Percentiles rank a stretch among this genome's conserved stretches.
These are phyloP conservation scores for Quercus berberidifolia DNA, from an alignment of 306 rosid species.

Conservation along the genomic window DNA sequence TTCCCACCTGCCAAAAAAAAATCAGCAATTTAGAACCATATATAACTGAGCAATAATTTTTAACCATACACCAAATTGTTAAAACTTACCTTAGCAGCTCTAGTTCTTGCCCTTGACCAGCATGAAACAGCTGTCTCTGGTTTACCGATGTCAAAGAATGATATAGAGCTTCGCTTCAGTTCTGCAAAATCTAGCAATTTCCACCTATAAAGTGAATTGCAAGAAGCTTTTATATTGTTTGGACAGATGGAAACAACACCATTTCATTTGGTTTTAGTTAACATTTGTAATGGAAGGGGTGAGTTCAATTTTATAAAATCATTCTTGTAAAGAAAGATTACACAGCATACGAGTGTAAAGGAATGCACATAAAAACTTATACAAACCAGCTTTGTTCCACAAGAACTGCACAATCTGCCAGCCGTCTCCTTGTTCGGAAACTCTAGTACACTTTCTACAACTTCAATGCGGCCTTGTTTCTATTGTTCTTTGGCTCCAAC, in stretches of 20 bases:
- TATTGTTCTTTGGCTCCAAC: conserved; percentile 11
- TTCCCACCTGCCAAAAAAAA: conserved; percentile 55
- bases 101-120: conserved; percentile 78
- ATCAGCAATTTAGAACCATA: conserved; percentile 16
- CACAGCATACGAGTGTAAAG: not conserved
- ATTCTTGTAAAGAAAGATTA: not conserved
- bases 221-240: not conserved
- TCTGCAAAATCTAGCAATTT: conserved; percentile 79
- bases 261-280: not conserved
- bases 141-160: conserved; percentile 76
- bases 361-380: conserved; percentile 3
- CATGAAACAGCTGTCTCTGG: conserved; percentile 71
- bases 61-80: not conserved
- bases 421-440: conserved; percentile 73
- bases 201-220: conserved; percentile 51
- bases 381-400: conserved; percentile 88
- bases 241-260: not conserved
- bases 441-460: conserved; percentile 90
- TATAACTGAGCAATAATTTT: not conserved
- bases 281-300: too few relatives aligned
- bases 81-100: conserved; percentile 70
- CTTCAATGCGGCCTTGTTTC: conserved; percentile 63
- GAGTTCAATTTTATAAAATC: not conserved
- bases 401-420: conserved; percentile 85
- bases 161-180: conserved; percentile 71